Conservation (phyloP, 1,139 yeast genomes). For the Pichia sp. region DNA sequence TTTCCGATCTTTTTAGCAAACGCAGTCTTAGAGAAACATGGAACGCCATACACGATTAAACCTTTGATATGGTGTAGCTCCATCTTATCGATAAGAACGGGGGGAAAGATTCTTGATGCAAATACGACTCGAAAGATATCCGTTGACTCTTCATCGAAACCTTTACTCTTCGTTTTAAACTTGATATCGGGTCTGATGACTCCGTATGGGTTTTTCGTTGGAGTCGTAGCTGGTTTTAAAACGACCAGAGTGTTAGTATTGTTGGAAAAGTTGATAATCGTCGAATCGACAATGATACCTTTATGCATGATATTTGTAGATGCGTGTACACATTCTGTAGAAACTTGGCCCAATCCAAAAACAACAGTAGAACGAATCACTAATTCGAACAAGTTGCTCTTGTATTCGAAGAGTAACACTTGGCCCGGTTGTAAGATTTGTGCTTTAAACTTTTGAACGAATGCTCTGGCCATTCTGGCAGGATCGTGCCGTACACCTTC, state of each 20-base stretch:
- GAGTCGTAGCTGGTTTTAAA: slow-evolving; percentile 55
- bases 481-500: slow-evolving; percentile 69
- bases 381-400: slow-evolving; percentile 68
- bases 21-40: slow-evolving; percentile 98
- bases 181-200: slow-evolving; percentile 94
- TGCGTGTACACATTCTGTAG: slow-evolving; percentile 35
- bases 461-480: slow-evolving; percentile 70
- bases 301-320: slow-evolving; percentile 50
- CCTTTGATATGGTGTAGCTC: slow-evolving; percentile 97
- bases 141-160: slow-evolving; percentile 88
- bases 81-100: slow-evolving; percentile 84
- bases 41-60: slow-evolving; percentile 88
- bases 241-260: slow-evolving; percentile 70
- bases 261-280: slow-evolving; percentile 74
- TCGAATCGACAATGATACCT: slow-evolving; percentile 79
- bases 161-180: slow-evolving; percentile 96
- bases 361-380: slow-evolving; percentile 70
- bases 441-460: slow-evolving; percentile 62
- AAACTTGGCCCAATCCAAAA: slow-evolving; percentile 65
- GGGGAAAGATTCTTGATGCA: slow-evolving; percentile 93
- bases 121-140: slow-evolving; percentile 96
- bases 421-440: slow-evolving; percentile 92
- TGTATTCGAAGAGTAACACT: slow-evolving; percentile 75
- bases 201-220: slow-evolving; percentile 75
- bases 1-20: slow-evolving; percentile 97